A percentile compares a stretch with the other conserved stretches of the same genome.
These are phyloP conservation scores for Pythium coloratum DNA, from an alignment of 352 stramenopile genomes.

Conservation along the genomic window DNA sequence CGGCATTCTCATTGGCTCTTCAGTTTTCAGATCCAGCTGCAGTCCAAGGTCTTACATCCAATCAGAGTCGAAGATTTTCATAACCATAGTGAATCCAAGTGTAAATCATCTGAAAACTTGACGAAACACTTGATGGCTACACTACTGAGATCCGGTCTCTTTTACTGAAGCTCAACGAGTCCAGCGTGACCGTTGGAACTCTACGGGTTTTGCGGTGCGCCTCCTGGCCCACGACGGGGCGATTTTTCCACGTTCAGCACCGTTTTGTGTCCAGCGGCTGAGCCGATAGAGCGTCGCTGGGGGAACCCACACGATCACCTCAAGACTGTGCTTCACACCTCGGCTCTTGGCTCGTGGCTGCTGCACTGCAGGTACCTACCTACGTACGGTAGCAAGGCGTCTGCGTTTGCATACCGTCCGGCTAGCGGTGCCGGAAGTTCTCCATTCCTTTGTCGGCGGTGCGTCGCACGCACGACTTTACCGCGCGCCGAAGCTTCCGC, in stretches of 20 bases:
- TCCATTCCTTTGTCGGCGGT: constrained; percentile 15
- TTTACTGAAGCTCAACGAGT: neutral
- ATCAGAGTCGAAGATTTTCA: neutral
- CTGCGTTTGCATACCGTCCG: neutral
- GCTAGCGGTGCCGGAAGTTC: constrained; percentile 1
- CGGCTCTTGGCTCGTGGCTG: too few relatives aligned
- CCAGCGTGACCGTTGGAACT: neutral
- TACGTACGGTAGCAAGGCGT: too few relatives aligned
- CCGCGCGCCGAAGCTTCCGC: constrained; percentile 15
- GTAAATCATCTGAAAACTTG: neutral
- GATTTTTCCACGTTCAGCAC: neutral
- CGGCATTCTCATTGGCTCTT: neutral
- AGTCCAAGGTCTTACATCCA: neutral
- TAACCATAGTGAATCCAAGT: neutral
- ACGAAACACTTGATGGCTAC: neutral
- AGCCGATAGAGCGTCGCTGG: neutral
- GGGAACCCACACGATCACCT: neutral
- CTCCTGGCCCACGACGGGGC: neutral
- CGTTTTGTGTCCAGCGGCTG: constrained; percentile 1
- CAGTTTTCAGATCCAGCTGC: neutral
- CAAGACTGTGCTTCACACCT: too few relatives aligned
- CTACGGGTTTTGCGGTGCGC: neutral
- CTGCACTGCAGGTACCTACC: too few relatives aligned
- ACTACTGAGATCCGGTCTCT: neutral
- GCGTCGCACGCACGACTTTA: constrained; percentile 4